Evolutionary conservation across 2,329 filamentous ascomycete genomes (phyloP), one percentile per base, ranked within the genome.

Genomic region (Fusarium sp.): DNA sequence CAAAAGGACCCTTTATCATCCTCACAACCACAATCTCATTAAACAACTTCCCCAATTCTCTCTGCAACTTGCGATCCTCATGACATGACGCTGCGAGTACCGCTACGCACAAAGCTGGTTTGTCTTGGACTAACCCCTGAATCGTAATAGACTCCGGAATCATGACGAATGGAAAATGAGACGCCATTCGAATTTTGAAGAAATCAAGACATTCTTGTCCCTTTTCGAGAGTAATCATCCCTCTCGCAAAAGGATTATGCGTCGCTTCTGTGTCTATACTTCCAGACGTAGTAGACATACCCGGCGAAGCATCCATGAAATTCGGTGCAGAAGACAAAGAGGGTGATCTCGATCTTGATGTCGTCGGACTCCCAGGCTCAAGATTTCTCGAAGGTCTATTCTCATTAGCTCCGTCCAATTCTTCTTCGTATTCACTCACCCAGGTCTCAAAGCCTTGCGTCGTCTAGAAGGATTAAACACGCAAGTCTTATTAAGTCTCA

Each of bases 401-500:
- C 10, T 20, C 6, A 18, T 66, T 32, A 40, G 57, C 42, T 16
- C 29, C 25, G 46, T 34, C 12, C 4, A 57, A 32, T 11, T n/a
- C 16, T 7, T 24, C 25, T 20, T 22, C 13, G 25, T 44, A 10
- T 16, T 22, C 18, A 41, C 59, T 61, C 47, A 74, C 70, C 60
- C 71, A 29, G 67, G 60, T 11, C 70, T 65, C 22, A 68, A 34
- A 20, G 65, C 65, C n/a, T 67, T 74, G 9, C 77, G 74, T 29
- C 78, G 70, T 30, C 76, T 72, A 20, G 78, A 72, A 30, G 70
- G 72, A 7, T 77, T 75, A 61, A 80, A 80, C 14, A 78, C 67
- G 52, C 78, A 79, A 2, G 69, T 61, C 57, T 79, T 79, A n/a
- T 70, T 72, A 5, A 79, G 68, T 24, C 78, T 74, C 52, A 79